A percentile compares a stretch with the other conserved stretches of the same genome.
phyloP scores from a whole-genome alignment of 2,329 filamentous ascomycete species.

The Pseudonectria foliicola region DNA sequence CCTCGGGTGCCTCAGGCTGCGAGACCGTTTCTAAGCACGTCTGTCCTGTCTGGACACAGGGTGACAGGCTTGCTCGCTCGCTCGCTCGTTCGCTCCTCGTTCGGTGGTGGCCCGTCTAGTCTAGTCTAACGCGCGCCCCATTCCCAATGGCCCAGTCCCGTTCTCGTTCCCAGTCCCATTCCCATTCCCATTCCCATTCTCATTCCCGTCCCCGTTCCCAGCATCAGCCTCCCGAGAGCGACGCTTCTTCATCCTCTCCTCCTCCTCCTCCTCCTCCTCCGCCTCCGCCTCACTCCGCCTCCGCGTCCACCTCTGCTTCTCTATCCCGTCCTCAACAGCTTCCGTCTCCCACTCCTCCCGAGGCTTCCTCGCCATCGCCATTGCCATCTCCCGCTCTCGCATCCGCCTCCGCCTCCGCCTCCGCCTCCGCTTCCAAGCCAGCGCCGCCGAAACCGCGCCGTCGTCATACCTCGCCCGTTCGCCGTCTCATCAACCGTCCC shows the following conservation, averaged over 20 bases:
- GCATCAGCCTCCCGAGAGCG: background rate
- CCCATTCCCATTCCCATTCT: constrained; percentile 11
- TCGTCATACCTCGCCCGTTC: background rate
- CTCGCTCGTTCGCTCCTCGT: too few relatives aligned
- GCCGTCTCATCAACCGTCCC: constrained; percentile 2
- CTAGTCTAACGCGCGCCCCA: constrained; percentile 5
- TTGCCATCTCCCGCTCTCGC: constrained; percentile 4
- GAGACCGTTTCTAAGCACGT: too few relatives aligned
- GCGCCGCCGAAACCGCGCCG: too few relatives aligned
- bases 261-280: background rate
- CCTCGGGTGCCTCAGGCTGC: too few relatives aligned
- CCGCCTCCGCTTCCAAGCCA: background rate
- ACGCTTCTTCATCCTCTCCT: too few relatives aligned
- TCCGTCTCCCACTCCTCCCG: constrained; percentile 3
- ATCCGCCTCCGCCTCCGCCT: constrained; percentile 1
- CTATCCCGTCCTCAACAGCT: constrained; percentile 3
- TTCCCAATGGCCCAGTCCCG: constrained; percentile 19
- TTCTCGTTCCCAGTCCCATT: constrained; percentile 18
- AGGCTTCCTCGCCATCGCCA: constrained; percentile 9
- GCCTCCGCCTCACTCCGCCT: constrained; percentile 3
- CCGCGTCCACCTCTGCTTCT: constrained; percentile 5
- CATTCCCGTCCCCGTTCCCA: constrained; percentile 4
- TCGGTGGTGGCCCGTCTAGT: too few relatives aligned
- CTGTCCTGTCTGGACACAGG: too few relatives aligned
- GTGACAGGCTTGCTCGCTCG: too few relatives aligned